A percentile compares a stretch with the other conserved stretches of the same genome.
Conservation (phyloP, 768 basidiomycete species). For the Astraeus odoratus region DNA sequence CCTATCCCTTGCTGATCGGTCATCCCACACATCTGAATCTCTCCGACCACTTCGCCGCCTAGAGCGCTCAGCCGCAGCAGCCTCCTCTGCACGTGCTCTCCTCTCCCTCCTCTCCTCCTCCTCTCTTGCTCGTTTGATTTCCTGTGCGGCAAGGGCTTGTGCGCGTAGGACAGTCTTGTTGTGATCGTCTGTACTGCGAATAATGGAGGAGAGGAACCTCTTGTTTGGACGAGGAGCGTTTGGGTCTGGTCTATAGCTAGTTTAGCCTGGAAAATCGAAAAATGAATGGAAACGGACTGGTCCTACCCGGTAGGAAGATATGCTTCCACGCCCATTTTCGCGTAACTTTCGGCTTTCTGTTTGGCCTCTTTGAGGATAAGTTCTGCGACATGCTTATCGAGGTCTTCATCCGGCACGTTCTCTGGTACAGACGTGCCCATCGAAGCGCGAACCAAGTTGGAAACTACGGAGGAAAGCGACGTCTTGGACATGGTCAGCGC, state of each 20-base stretch:
- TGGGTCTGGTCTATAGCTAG: conserved; percentile 46
- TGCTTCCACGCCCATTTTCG: conserved; percentile 69
- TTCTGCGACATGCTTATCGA: conserved; percentile 88
- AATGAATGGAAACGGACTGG: conserved; percentile 22
- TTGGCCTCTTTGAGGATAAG: conserved; percentile 91
- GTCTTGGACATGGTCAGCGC: conserved; percentile 34
- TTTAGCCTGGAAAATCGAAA: neutral
- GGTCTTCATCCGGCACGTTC: conserved; percentile 69
- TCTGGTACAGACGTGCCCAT: conserved; percentile 60
- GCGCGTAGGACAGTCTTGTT: conserved; percentile 78
- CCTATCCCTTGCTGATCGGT: conserved; percentile 32
- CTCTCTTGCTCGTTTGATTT: conserved; percentile 61
- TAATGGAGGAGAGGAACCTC: conserved; percentile 77
- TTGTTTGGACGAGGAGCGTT: conserved; percentile 78
- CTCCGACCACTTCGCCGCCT: conserved; percentile 31
- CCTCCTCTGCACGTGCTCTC: conserved; percentile 67
- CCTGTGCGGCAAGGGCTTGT: conserved; percentile 66
- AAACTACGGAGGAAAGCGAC: conserved; percentile 80
- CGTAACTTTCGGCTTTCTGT: conserved; percentile 78
- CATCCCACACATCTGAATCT: conserved; percentile 20
- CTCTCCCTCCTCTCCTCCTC: conserved; percentile 60
- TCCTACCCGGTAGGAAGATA: conserved; percentile 56
- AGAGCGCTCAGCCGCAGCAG: conserved; percentile 57
- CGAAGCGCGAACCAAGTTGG: conserved; percentile 68
- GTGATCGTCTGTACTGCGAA: conserved; percentile 92